Evolutionary conservation across 495 filamentous ascomycete species (phyloP).

Genomic region (Podospora sp.): DNA sequence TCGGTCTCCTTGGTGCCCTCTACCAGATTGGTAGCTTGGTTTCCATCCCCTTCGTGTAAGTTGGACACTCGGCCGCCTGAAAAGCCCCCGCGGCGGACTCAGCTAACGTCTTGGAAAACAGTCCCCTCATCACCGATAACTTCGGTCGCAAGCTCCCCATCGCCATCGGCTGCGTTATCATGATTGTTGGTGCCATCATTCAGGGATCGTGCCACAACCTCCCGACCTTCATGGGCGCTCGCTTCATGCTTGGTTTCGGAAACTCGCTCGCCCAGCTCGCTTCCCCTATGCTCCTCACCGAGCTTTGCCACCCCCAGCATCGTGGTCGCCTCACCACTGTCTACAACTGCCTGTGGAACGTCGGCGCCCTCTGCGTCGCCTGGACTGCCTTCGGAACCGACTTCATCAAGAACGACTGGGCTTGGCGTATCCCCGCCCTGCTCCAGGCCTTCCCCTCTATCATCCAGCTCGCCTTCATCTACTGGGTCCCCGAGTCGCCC

Average conservation of each 20-base stretch:
- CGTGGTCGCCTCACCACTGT: conserved; percentile 66
- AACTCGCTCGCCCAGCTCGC: conserved; percentile 62
- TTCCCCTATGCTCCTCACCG: conserved; percentile 65
- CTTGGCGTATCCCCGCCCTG: conserved; percentile 59
- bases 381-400: conserved; percentile 57
- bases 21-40: conserved; percentile 68
- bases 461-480: conserved; percentile 55
- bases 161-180: conserved; percentile 63
- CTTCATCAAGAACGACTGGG: conserved; percentile 51
- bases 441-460: conserved; percentile 57
- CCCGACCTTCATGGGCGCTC: conserved; percentile 47
- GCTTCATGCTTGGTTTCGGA: conserved; percentile 60
- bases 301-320: conserved; percentile 68
- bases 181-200: conserved; percentile 62
- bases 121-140: conserved; percentile 62
- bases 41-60: conserved; percentile 66
- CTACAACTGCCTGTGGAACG: conserved; percentile 68
- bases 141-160: conserved; percentile 64
- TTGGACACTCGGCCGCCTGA: no score
- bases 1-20: conserved; percentile 68
- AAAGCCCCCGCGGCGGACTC: not conserved
- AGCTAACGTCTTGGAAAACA: conserved; percentile 36
- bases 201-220: conserved; percentile 56
- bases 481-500: conserved; percentile 62
- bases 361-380: conserved; percentile 57